These are phyloP conservation scores for Orbilia blumenaviensis DNA, from an alignment of 2,329 filamentous ascomycete genomes.

Conservation along the genomic window DNA sequence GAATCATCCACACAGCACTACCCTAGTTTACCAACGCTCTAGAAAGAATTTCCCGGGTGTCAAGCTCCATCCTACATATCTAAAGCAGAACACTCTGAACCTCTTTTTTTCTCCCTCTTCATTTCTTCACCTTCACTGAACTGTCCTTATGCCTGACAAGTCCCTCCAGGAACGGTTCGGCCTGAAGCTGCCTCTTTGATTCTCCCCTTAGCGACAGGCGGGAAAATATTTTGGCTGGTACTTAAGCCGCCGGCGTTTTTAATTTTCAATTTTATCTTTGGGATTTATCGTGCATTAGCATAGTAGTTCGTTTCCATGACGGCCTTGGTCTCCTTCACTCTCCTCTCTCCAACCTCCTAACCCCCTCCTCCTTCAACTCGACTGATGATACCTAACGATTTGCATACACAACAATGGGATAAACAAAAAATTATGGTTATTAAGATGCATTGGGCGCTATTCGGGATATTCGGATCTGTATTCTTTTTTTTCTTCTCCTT, in stretches of 20 bases:
- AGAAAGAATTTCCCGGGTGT: neutral
- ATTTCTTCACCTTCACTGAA: neutral
- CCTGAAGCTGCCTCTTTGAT: neutral
- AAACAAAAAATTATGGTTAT: conserved; percentile 54
- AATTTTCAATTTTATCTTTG: conserved; percentile 3
- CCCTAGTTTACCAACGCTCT: conserved; percentile 43
- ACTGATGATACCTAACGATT: conserved; percentile 53
- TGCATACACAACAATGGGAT: conserved; percentile 53
- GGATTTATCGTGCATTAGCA: conserved; percentile 23
- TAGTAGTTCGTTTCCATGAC: conserved; percentile 9
- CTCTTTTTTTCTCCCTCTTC: neutral
- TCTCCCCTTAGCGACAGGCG: conserved; percentile 1
- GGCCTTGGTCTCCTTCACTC: neutral
- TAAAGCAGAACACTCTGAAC: neutral
- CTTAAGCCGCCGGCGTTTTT: neutral
- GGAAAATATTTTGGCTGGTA: neutral
- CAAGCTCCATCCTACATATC: neutral
- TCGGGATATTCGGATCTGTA: conserved; percentile 15
- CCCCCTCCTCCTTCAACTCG: conserved; percentile 5
- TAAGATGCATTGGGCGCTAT: conserved; percentile 51
- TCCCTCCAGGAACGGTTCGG: neutral
- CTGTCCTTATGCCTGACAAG: neutral
- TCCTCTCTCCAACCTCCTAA: conserved; percentile 19
- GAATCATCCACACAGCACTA: conserved; percentile 49
- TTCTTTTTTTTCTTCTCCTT: conserved; percentile 36